These are phyloP conservation scores for Pseudisothecium myosuroides DNA, from an alignment of 225 moss, liverwort and hornwort genomes.

Conservation along the genomic window DNA sequence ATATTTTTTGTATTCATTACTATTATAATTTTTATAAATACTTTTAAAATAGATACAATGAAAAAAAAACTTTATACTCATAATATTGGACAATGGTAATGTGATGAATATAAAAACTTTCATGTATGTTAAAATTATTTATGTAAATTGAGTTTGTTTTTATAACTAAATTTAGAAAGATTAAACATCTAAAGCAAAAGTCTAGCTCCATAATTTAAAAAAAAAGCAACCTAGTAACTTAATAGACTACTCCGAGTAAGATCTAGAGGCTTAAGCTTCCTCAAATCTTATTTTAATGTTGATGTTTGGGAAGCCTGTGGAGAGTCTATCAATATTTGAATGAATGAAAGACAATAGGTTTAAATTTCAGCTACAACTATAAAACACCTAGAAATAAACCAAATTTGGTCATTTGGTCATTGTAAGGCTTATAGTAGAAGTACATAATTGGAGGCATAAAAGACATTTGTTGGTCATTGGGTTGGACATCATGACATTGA, in stretches of 20 bases:
- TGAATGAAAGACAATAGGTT: not conserved
- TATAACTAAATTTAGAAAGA: not conserved
- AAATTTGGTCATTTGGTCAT: not conserved
- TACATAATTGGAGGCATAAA: not conserved
- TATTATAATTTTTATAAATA: not conserved
- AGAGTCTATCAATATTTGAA: not conserved
- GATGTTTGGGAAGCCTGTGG: not conserved
- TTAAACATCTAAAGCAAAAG: not conserved
- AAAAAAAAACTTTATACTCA: not conserved
- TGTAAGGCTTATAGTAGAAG: not conserved
- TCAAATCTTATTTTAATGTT: not conserved
- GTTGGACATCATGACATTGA: not conserved
- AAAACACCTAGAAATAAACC: not conserved
- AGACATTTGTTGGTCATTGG: not conserved
- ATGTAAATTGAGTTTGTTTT: not conserved
- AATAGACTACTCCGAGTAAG: not conserved
- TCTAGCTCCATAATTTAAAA: not conserved
- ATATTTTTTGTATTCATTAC: too few species aligned
- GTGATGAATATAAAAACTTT: not conserved
- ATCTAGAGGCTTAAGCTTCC: not conserved
- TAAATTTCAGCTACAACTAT: not conserved
- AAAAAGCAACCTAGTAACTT: not conserved
- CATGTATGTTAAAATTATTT: not conserved
- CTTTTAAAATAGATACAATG: not conserved
- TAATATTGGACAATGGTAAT: not conserved